These are phyloP conservation scores for Metschnikowia kunwiensis DNA, from an alignment of 805 yeast species.

Conservation along the genomic window DNA sequence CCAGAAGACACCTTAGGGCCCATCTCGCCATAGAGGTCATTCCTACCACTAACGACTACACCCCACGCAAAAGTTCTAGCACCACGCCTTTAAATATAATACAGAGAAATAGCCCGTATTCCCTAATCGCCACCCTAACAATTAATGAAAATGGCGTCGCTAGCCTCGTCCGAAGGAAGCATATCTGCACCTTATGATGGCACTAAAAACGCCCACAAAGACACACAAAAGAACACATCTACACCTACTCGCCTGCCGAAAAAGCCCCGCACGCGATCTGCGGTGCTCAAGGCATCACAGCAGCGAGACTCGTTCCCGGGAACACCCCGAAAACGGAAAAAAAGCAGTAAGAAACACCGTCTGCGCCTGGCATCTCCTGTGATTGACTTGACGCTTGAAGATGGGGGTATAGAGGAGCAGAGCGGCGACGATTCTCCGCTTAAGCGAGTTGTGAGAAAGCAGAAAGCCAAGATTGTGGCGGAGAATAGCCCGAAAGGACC, in stretches of 20 bases:
- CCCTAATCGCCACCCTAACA: too few relatives aligned
- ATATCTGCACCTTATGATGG: conserved; percentile 2
- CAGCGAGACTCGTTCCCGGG: conserved; percentile 1
- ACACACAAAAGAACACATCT: neutral
- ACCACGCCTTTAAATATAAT: too few relatives aligned
- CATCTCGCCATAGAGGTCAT: too few relatives aligned
- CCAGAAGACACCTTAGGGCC: too few relatives aligned
- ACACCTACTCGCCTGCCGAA: neutral
- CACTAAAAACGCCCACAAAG: conserved; percentile 1
- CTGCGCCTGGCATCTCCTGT: conserved; percentile 13
- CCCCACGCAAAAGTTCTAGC: too few relatives aligned
- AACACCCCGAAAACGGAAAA: conserved; percentile 6
- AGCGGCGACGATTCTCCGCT: conserved; percentile 11
- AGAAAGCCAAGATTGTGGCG: too few relatives aligned
- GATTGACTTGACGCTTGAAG: conserved; percentile 17
- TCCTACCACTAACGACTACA: too few relatives aligned
- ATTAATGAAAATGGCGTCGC: conserved; percentile 4
- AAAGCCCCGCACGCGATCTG: conserved; percentile 17
- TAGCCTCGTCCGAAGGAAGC: conserved; percentile 4
- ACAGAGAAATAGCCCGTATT: too few relatives aligned
- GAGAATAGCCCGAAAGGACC: too few relatives aligned
- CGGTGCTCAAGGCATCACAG: conserved; percentile 6
- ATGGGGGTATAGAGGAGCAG: neutral
- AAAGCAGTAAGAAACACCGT: conserved; percentile 2
- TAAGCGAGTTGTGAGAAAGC: too few relatives aligned